Evolutionary conservation across 306 rosid genomes (phyloP), one percentile per base, ranked within the genome.

Genomic region (Begonia loranthoides): DNA sequence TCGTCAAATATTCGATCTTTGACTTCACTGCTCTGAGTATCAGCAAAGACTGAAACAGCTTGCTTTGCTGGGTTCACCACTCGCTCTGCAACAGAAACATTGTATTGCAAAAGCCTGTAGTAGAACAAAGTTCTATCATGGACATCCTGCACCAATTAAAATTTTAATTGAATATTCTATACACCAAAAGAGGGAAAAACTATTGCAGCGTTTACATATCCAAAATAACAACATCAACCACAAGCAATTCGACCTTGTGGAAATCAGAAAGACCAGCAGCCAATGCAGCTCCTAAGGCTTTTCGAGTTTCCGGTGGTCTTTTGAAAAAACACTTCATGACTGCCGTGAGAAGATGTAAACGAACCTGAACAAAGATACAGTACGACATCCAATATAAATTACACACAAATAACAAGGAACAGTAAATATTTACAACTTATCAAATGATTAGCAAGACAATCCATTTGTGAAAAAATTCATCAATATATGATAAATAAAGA

Each of bases 21-120:
- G 69, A 92, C 71, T 79, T 92, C 99, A 54, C 94, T 92, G 84
- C 88, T 92, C 70, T 86, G 99, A 45, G 94, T 80, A 66, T 92
- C 99, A 49, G 99, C 96, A 76, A 92, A 92, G 52, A 92, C 99
- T n/a, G 99, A 92, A 69, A 92, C 96, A 44, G 96, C 99, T 80
- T 86, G 99, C 75, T 92, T 92, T 59, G 99, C 89, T 59, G 99
- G 99, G 73, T 83, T 80, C 45, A 92, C 99, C 63, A 92, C 93
- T 53, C 60, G 81, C 66, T 92, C 89, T 51, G 96, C 99, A 39
- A 79, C 87, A 13, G 86, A 68, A 56, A 69, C 83, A 13, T 86
- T 66, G 65, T 80, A 66, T 61, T 78, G 88, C 73, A 92, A 71
- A 75, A 92, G 93, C 84, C 99, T 83, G 79, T 80, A 92, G 84